Percentiles rank a stretch among this genome's conserved stretches.
Evolutionary conservation across 192 early-diverging fungal species (phyloP).

Genomic region (Spizellomyces punctatus): DNA sequence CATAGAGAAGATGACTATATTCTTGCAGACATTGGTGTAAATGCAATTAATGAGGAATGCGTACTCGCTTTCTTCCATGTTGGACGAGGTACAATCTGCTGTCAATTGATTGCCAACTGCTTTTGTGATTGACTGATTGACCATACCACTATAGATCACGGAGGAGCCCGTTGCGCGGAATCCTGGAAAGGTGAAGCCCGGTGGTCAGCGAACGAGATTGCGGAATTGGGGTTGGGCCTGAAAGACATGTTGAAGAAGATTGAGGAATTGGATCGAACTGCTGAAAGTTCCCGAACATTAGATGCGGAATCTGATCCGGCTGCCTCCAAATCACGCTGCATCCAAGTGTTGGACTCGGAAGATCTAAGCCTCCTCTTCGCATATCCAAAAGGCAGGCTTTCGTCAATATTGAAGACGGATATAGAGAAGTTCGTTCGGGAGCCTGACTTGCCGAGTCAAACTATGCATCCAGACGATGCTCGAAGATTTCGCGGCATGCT

Average conservation of each 20-base stretch:
- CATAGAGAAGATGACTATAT: neutral
- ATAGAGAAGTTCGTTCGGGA: neutral
- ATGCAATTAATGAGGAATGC: slow-evolving; percentile 22
- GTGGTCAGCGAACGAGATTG: too few relatives aligned
- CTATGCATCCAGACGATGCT: slow-evolving; percentile 4
- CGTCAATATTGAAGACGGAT: neutral
- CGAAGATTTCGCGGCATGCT: slow-evolving; percentile 1
- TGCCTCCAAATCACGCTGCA: slow-evolving; percentile 9
- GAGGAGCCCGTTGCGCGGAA: neutral
- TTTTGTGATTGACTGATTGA: too few relatives aligned
- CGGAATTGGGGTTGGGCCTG: too few relatives aligned
- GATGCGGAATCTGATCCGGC: neutral
- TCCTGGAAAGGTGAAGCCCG: neutral
- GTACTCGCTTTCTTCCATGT: slow-evolving; percentile 25
- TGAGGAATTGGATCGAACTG: neutral
- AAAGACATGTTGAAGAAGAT: too few relatives aligned
- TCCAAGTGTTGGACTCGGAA: slow-evolving; percentile 4
- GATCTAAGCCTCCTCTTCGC: slow-evolving; percentile 14
- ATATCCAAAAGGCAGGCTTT: neutral
- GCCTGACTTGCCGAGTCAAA: neutral
- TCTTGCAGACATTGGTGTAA: slow-evolving; percentile 15
- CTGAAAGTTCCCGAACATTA: slow-evolving; percentile 5
- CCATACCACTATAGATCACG: too few relatives aligned
- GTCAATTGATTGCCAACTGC: too few relatives aligned
- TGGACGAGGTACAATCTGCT: slow-evolving; percentile 4